Evolutionary conservation across 352 stramenopile species (phyloP).

Genomic region (Aphanomyces stellatus): DNA sequence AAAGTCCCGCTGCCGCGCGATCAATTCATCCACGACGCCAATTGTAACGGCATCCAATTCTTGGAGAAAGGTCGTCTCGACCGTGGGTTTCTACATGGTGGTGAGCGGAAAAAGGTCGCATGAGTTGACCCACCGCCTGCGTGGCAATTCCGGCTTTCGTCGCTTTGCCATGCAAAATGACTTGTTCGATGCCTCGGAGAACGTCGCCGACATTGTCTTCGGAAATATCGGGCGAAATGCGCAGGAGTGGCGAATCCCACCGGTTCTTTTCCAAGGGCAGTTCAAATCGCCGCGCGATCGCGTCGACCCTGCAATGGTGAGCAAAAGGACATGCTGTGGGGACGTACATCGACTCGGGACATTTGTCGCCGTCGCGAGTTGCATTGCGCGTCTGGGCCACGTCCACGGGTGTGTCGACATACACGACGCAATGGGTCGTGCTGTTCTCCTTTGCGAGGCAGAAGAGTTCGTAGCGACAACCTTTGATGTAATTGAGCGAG

Average conservation of each 20-base stretch:
- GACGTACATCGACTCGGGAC: conserved; percentile 44
- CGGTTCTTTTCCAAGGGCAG: conserved; percentile 87
- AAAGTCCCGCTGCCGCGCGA: conserved; percentile 56
- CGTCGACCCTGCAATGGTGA: conserved; percentile 76
- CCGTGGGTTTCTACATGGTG: conserved; percentile 25
- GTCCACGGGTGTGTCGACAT: conserved; percentile 57
- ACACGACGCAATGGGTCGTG: conserved; percentile 87
- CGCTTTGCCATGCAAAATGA: conserved; percentile 49
- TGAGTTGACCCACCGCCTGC: conserved; percentile 25
- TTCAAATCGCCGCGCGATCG: conserved; percentile 84
- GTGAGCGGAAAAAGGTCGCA: neutral
- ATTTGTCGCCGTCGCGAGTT: conserved; percentile 23
- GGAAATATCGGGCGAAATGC: conserved; percentile 39
- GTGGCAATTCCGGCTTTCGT: conserved; percentile 65
- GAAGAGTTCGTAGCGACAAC: conserved; percentile 92
- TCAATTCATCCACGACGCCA: conserved; percentile 45
- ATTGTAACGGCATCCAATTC: conserved; percentile 52
- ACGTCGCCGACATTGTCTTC: conserved; percentile 21
- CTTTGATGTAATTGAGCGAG: conserved; percentile 93
- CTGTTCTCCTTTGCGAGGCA: conserved; percentile 88
- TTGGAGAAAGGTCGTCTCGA: conserved; percentile 64
- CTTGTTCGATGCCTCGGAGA: conserved; percentile 43
- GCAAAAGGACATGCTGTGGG: neutral
- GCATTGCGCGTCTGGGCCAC: conserved; percentile 52
- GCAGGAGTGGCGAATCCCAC: conserved; percentile 88